Percentiles rank a stretch among this genome's conserved stretches.
Evolutionary conservation across 352 stramenopile species (phyloP).

Genomic region (Phytophthora foliorum): DNA sequence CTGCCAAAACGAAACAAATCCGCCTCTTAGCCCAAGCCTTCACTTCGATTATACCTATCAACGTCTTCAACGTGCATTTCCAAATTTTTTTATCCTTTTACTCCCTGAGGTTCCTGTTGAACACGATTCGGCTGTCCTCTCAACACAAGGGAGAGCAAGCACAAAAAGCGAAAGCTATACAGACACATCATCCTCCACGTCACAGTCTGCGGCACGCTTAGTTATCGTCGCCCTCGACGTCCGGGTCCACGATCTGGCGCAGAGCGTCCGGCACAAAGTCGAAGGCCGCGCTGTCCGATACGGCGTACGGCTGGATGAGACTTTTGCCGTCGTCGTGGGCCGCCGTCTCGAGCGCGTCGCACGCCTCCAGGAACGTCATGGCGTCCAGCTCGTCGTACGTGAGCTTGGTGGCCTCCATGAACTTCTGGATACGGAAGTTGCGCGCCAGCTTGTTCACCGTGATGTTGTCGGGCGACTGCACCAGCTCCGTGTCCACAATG

Average conservation of each 20-base stretch:
- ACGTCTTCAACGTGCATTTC: conserved; percentile 12
- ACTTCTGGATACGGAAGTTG: conserved; percentile 65
- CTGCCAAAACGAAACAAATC: too few relatives aligned
- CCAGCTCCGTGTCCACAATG: conserved; percentile 57
- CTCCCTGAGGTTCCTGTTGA: conserved; percentile 13
- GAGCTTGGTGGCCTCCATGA: conserved; percentile 55
- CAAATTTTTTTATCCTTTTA: conserved; percentile 9
- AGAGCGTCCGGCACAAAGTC: too few relatives aligned
- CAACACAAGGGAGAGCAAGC: neutral
- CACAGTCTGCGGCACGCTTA: conserved; percentile 10
- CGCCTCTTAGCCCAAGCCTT: too few relatives aligned
- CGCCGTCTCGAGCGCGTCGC: conserved; percentile 33
- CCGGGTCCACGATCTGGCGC: too few relatives aligned
- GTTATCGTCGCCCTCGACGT: too few relatives aligned
- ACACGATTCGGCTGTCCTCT: neutral
- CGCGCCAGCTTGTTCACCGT: conserved; percentile 51
- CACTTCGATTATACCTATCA: neutral
- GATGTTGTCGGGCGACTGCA: conserved; percentile 48
- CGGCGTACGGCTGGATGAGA: conserved; percentile 38
- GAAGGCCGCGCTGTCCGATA: conserved; percentile 3
- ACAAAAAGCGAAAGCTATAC: conserved; percentile 18
- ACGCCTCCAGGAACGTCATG: conserved; percentile 33
- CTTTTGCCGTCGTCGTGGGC: conserved; percentile 20
- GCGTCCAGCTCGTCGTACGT: conserved; percentile 15
- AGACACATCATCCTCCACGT: conserved; percentile 21